phyloP scores from a whole-genome alignment of 352 stramenopile genomes.

The Pythium chondricola region DNA sequence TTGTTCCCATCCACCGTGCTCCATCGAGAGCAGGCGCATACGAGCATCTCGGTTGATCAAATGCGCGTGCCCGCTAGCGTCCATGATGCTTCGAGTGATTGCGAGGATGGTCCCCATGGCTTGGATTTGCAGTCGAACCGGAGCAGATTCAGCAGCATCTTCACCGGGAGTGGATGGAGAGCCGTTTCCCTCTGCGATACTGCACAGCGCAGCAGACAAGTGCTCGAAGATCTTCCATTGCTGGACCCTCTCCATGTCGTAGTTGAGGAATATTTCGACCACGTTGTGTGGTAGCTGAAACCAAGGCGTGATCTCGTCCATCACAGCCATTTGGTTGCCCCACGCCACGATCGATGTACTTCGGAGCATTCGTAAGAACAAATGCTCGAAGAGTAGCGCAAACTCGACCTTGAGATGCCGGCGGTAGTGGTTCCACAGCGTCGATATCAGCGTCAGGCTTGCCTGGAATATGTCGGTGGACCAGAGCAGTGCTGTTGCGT shows the following conservation, averaged over 20 bases:
- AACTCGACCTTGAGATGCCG: slow-evolving; percentile 80
- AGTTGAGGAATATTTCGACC: slow-evolving; percentile 86
- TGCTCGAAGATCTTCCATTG: slow-evolving; percentile 89
- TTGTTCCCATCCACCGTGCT: slow-evolving; percentile 78
- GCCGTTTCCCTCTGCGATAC: slow-evolving; percentile 56
- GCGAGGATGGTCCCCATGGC: slow-evolving; percentile 70
- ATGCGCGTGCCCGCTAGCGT: slow-evolving; percentile 78
- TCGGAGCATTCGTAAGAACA: slow-evolving; percentile 69
- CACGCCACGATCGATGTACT: slow-evolving; percentile 33
- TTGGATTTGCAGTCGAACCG: slow-evolving; percentile 44
- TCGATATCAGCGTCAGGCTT: slow-evolving; percentile 61
- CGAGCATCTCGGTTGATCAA: slow-evolving; percentile 78
- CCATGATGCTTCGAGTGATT: slow-evolving; percentile 80
- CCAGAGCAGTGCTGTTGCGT: slow-evolving; percentile 56
- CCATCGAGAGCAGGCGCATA: slow-evolving; percentile 77
- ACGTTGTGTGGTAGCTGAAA: slow-evolving; percentile 83
- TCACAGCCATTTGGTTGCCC: slow-evolving; percentile 67
- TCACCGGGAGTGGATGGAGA: slow-evolving; percentile 21
- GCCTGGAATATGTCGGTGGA: slow-evolving; percentile 48
- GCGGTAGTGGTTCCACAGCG: slow-evolving; percentile 82
- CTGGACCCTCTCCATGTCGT: slow-evolving; percentile 81
- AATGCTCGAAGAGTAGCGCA: slow-evolving; percentile 74
- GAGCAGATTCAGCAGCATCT: slow-evolving; percentile 28
- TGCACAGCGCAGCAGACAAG: slow-evolving; percentile 64
- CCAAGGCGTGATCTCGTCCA: slow-evolving; percentile 72